Conservation (phyloP, 306 rosid genomes). For the Clitoria ternatea region DNA sequence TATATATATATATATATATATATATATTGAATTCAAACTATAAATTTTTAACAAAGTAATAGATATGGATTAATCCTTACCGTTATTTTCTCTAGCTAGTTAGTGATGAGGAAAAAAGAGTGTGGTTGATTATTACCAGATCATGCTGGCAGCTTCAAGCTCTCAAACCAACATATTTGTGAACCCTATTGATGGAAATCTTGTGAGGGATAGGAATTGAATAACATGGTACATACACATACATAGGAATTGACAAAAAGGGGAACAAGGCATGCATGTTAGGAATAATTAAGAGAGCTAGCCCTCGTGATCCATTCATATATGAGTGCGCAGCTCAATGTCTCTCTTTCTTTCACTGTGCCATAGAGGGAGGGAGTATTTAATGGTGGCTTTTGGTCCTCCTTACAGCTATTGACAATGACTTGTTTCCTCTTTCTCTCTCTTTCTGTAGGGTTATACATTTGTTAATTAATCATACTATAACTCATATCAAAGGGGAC, state of each 20-base stretch:
- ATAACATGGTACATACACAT: not conserved
- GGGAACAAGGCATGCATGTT: slow-evolving; percentile 34
- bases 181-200: slow-evolving; percentile 15
- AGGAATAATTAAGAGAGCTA: slow-evolving; percentile 12
- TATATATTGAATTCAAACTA: no score
- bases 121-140: slow-evolving; percentile 58
- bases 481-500: slow-evolving; percentile 35
- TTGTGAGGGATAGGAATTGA: no score
- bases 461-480: slow-evolving; percentile 13
- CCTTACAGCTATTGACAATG: slow-evolving; percentile 74
- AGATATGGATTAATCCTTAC: not conserved
- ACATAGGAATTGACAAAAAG: slow-evolving; percentile 3
- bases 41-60: no score
- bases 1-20: no score
- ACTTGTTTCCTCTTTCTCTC: slow-evolving; percentile 29
- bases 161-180: slow-evolving; percentile 74
- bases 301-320: slow-evolving; percentile 33
- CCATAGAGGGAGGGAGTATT: slow-evolving; percentile 32
- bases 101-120: not conserved
- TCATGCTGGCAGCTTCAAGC: slow-evolving; percentile 99
- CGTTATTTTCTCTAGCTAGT: not conserved
- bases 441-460: slow-evolving; percentile 25
- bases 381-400: slow-evolving; percentile 48
- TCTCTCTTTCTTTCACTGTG: slow-evolving; percentile 27
- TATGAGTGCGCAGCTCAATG: slow-evolving; percentile 26